phyloP scores from a whole-genome alignment of 768 basidiomycete species.

The Chlorophyllum brunneum region DNA sequence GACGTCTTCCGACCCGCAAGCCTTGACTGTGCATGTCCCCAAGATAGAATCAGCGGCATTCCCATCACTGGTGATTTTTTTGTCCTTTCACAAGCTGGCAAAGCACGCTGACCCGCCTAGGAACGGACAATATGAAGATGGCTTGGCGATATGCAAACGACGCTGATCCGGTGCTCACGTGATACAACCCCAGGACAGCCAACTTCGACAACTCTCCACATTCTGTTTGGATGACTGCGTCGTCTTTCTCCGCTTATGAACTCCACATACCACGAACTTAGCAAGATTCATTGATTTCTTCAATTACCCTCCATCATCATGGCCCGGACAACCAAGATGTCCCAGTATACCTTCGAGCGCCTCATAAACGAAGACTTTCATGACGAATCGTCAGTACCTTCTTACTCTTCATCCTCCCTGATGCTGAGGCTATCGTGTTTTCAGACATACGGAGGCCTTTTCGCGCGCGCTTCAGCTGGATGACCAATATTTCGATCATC shows the following conservation, averaged over 20 bases:
- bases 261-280: too few relatives aligned
- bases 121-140: too few relatives aligned
- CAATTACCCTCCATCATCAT: neutral
- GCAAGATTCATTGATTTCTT: too few relatives aligned
- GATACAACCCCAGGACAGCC: neutral
- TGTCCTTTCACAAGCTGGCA: neutral
- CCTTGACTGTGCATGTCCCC: neutral
- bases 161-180: neutral
- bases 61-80: neutral
- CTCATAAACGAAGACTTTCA: conserved; percentile 56
- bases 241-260: too few relatives aligned
- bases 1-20: neutral
- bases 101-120: neutral
- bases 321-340: neutral
- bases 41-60: neutral
- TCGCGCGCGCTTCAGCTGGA: conserved; percentile 66
- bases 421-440: conserved; percentile 1
- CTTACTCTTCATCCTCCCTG: neutral
- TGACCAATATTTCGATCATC: conserved; percentile 40
- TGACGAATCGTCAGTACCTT: conserved; percentile 58
- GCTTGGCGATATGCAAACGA: too few relatives aligned
- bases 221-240: too few relatives aligned
- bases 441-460: conserved; percentile 67
- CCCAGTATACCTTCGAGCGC: conserved; percentile 22
- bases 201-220: neutral